Evolutionary conservation across 352 stramenopile genomes (phyloP), one percentile per base, ranked within the genome.

Genomic region (Stramenopiles sp.): DNA sequence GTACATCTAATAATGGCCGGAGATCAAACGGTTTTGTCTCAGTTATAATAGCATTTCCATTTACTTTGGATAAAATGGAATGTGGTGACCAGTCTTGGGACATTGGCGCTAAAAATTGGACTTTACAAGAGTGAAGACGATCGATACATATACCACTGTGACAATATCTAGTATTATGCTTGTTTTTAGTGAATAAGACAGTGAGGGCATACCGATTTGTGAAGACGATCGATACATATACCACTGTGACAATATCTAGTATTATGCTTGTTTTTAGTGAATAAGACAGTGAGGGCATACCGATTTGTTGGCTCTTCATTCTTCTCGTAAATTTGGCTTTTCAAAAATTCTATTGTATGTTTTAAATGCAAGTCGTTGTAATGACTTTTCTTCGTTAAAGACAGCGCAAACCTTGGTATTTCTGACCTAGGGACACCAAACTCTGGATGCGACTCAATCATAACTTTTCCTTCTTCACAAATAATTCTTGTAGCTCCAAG

Each of bases 371-470:
- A 13, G 4, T 53, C 13, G 38, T 4, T 13, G 13, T 53, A 53
- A 13, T 13, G 38, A 53, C 4, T 53, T 13, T 13, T 53, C 13
- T 53, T 53, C 13, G 38, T 53, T 53, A 53, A 13, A 53, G 38
- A 13, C 13, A 53, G 13, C 4, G 38, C 38, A 53, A 53, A 53
- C 4, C 38, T 4, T 53, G 38, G 38, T 13, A 53, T 13, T 53
- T 4, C 4, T 53, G 38, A 4, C 13, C 65, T 33, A 13, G 30
- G 4, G 4, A 13, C 13, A 4, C 65, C 65, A 20, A 13, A 33
- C 30, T 76, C 30, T 33, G 65, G 65, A 33, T 76, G 65, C 4
- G 65, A 76, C 4, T 76, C 65, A 76, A 76, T 76, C 65, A 76
- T 33, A 76, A 76, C 65, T 7, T 76, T 31, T 4, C 65, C 65